These are phyloP conservation scores for Lunasporangiospora selenospora DNA, from an alignment of 192 early-diverging fungal genomes.

Conservation along the genomic window DNA sequence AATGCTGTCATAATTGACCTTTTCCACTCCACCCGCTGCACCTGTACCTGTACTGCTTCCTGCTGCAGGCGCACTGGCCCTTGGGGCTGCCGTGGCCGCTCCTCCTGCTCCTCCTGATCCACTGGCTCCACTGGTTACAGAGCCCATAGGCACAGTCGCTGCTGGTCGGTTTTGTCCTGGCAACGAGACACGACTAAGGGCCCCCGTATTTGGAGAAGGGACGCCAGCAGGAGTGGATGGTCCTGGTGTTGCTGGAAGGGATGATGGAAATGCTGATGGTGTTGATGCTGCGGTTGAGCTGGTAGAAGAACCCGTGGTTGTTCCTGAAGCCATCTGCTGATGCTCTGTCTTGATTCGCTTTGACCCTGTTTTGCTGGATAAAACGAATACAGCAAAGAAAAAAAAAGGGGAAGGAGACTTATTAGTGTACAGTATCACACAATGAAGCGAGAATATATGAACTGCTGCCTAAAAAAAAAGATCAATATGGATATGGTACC, in stretches of 20 bases:
- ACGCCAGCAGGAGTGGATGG: not conserved
- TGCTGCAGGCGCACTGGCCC: not conserved
- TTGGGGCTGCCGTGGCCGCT: not conserved
- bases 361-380: slow-evolving; percentile 15
- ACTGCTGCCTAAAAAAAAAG: not conserved
- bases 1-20: slow-evolving; percentile 60
- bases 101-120: slow-evolving; percentile 4
- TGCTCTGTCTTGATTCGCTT: slow-evolving; percentile 35
- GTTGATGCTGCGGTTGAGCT: slow-evolving; percentile 13
- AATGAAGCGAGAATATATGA: not conserved
- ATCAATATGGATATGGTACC: slow-evolving; percentile 1
- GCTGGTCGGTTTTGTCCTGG: slow-evolving; percentile 26
- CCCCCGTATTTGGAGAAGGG: slow-evolving; percentile 16
- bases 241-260: slow-evolving; percentile 1
- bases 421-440: not conserved
- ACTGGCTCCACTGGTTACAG: slow-evolving; percentile 9
- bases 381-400: not conserved
- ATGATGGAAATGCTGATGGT: slow-evolving; percentile 8
- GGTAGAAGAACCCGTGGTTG: slow-evolving; percentile 2
- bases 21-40: slow-evolving; percentile 23
- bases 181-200: slow-evolving; percentile 32
- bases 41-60: slow-evolving; percentile 10
- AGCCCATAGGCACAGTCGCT: not conserved
- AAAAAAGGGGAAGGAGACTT: not conserved
- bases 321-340: slow-evolving; percentile 10